A percentile compares a stretch with the other conserved stretches of the same genome.
Conservation (phyloP, 805 yeast genomes). For the Ogataea nakhonphanomensis region DNA sequence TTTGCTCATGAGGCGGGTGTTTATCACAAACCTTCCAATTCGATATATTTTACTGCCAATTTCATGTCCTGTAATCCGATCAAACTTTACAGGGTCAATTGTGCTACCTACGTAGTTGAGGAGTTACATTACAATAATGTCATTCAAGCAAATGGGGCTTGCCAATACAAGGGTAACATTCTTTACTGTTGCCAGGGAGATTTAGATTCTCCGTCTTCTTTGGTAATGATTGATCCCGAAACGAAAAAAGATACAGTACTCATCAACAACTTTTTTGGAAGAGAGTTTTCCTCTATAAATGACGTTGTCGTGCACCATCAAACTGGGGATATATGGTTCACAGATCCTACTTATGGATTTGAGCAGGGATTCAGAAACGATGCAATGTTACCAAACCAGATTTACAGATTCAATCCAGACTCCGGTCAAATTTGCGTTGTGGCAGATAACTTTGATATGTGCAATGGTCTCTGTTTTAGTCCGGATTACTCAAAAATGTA, state of each 20-base stretch:
- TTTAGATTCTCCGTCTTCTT: slow-evolving; percentile 2
- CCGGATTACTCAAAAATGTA: slow-evolving; percentile 8
- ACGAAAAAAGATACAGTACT: slow-evolving; percentile 4
- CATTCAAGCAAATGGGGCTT: slow-evolving; percentile 12
- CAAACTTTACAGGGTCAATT: slow-evolving; percentile 6
- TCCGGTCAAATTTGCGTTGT: slow-evolving; percentile 9
- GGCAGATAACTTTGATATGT: slow-evolving; percentile 12
- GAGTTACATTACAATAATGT: slow-evolving; percentile 3
- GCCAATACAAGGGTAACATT: slow-evolving; percentile 7
- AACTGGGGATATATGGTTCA: slow-evolving; percentile 14
- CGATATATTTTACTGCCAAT: slow-evolving; percentile 10
- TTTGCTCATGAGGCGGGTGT: slow-evolving; percentile 16
- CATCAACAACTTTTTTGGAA: slow-evolving; percentile 10
- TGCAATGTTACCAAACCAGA: slow-evolving; percentile 7
- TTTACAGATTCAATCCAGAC: slow-evolving; percentile 10
- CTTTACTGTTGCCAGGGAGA: slow-evolving; percentile 12
- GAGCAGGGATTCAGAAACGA: slow-evolving; percentile 8
- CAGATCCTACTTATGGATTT: slow-evolving; percentile 11
- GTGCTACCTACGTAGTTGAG: slow-evolving; percentile 5
- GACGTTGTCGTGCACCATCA: slow-evolving; percentile 12
- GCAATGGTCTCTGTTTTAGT: slow-evolving; percentile 12
- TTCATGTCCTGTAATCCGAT: slow-evolving; percentile 7
- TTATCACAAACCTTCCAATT: slow-evolving; percentile 6
- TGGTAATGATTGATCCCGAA: slow-evolving; percentile 8
- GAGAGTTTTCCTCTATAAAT: slow-evolving; percentile 11